Evolutionary conservation across 2,329 filamentous ascomycete species (phyloP).

Genomic region (Colletotrichum spaethianum): DNA sequence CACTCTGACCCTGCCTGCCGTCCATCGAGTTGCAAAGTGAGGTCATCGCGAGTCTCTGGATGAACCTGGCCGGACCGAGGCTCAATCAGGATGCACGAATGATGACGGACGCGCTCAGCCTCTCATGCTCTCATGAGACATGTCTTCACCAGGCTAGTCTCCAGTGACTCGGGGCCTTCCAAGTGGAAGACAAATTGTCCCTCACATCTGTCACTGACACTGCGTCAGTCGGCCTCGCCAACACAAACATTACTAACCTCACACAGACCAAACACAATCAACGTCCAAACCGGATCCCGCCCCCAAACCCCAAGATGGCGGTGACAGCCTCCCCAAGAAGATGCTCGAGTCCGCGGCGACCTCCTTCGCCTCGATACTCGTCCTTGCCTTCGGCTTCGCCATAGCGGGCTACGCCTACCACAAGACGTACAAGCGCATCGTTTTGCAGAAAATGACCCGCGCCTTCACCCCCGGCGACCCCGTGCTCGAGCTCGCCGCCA

Average conservation of each 20-base stretch:
- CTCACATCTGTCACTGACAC: neutral
- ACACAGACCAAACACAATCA: constrained; percentile 18
- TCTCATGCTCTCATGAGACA: neutral
- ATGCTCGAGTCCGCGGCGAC: constrained; percentile 83
- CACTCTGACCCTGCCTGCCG: neutral
- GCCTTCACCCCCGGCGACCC: constrained; percentile 95
- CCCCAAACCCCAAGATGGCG: constrained; percentile 40
- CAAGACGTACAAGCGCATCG: constrained; percentile 88
- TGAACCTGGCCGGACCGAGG: neutral
- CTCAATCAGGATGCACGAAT: neutral
- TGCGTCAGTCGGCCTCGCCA: neutral
- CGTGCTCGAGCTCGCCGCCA: constrained; percentile 83
- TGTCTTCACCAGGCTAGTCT: neutral
- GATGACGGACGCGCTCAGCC: neutral
- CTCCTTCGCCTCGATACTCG: constrained; percentile 80
- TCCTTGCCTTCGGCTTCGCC: constrained; percentile 76
- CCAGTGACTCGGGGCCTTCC: neutral
- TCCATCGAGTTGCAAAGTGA: neutral
- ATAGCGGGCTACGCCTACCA: constrained; percentile 84
- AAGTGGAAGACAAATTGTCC: neutral
- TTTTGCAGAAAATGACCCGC: constrained; percentile 92
- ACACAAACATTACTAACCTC: constrained; percentile 11
- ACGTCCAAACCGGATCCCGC: constrained; percentile 1
- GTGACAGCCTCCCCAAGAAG: constrained; percentile 64
- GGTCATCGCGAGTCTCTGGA: neutral